A percentile compares a stretch with the other conserved stretches of the same genome.
Conservation (phyloP, 148 eudicot genomes). For the Silene conica region DNA sequence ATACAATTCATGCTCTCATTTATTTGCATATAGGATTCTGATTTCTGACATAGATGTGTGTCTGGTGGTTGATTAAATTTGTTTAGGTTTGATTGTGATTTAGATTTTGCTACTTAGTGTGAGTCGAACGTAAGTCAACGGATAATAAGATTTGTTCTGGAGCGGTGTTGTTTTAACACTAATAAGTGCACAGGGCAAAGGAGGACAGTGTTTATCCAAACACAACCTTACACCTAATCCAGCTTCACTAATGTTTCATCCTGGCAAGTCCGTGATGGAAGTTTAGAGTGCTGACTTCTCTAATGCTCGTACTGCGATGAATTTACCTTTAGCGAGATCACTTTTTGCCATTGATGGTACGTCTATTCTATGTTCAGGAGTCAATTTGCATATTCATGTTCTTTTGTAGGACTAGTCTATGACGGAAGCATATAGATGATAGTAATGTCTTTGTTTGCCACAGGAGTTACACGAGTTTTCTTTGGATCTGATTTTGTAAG, state of each 20-base stretch:
- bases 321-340: constrained; percentile 71
- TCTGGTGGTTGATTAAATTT: background rate
- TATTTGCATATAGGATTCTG: background rate
- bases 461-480: constrained; percentile 90
- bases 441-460: background rate
- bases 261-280: constrained; percentile 89
- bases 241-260: constrained; percentile 81
- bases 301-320: constrained; percentile 88
- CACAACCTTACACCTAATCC: constrained; percentile 90
- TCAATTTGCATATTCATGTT: no score
- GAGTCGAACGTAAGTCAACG: background rate
- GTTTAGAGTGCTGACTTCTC: constrained; percentile 88
- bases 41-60: background rate
- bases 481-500: constrained; percentile 92
- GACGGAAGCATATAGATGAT: background rate
- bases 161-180: background rate
- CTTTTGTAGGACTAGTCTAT: no score
- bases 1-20: background rate
- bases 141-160: background rate
- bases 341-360: constrained; percentile 80
- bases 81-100: background rate
- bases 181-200: constrained; percentile 52
- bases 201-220: constrained; percentile 89
- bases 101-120: background rate
- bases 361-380: constrained; percentile 9